Evolutionary conservation across 2,329 filamentous ascomycete species (phyloP).

Genomic region (Epichloe brachyelytri): DNA sequence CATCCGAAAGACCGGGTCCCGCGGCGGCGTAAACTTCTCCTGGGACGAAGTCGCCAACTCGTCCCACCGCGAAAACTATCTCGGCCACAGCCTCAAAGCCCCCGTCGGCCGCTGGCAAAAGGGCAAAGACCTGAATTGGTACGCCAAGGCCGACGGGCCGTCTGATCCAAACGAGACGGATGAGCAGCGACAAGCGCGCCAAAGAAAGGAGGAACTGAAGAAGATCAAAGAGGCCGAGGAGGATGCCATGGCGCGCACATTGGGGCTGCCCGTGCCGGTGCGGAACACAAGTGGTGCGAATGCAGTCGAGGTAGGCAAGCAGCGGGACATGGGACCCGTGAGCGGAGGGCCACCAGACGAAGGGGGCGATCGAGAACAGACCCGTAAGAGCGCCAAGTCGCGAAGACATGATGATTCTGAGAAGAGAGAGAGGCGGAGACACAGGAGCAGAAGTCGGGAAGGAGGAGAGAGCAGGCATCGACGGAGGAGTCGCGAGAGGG

Average conservation of each 20-base stretch:
- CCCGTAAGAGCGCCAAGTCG: conserved; percentile 15
- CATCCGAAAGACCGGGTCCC: conserved; percentile 79
- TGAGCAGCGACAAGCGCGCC: conserved; percentile 44
- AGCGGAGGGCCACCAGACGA: conserved; percentile 11
- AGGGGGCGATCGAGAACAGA: conserved; percentile 14
- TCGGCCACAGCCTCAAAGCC: conserved; percentile 84
- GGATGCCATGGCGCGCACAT: conserved; percentile 71
- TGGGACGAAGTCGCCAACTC: conserved; percentile 91
- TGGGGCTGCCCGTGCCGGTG: conserved; percentile 63
- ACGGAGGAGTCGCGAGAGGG: conserved; percentile 12
- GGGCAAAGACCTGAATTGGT: conserved; percentile 54
- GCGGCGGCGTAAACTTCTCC: conserved; percentile 89
- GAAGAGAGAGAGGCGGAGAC: conserved; percentile 19
- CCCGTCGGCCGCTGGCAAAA: conserved; percentile 89
- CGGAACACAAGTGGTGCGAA: conserved; percentile 51
- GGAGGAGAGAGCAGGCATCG: conserved; percentile 18
- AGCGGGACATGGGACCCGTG: conserved; percentile 21
- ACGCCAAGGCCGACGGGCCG: conserved; percentile 40
- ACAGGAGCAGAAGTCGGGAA: conserved; percentile 22
- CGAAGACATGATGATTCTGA: conserved; percentile 20
- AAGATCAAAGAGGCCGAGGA: conserved; percentile 85
- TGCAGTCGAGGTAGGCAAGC: conserved; percentile 47
- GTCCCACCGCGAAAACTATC: conserved; percentile 74
- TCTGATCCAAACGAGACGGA: conserved; percentile 39
- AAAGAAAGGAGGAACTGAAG: conserved; percentile 64